Evolutionary conservation across 331 rosid genomes (phyloP).

Genomic region (Spiraea crenata): DNA sequence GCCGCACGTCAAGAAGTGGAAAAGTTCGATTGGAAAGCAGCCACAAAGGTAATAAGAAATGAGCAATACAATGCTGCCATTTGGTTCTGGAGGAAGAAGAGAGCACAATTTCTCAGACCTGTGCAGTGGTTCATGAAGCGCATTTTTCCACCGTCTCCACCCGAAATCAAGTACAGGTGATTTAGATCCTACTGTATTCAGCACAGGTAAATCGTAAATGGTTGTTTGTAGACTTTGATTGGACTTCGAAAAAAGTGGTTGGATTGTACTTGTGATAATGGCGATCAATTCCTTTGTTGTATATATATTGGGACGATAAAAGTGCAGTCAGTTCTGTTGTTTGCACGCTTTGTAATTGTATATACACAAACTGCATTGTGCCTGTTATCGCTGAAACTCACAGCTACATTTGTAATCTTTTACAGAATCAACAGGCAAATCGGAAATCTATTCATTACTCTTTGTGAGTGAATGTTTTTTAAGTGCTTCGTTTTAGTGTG

Average conservation of each 20-base stretch:
- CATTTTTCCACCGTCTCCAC: conserved; percentile 57
- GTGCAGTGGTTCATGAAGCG: conserved; percentile 71
- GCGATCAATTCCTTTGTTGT: conserved; percentile 32
- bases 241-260: conserved; percentile 31
- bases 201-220: conserved; percentile 7
- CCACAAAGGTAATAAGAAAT: conserved; percentile 69
- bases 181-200: background rate
- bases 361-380: background rate
- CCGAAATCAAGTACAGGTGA: conserved; percentile 56
- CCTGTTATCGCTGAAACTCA: background rate
- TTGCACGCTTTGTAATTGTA: background rate
- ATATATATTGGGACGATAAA: conserved; percentile 28
- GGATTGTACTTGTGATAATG: conserved; percentile 29
- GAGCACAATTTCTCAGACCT: conserved; percentile 68
- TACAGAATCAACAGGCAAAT: background rate
- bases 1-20: conserved; percentile 91
- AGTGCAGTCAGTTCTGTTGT: background rate
- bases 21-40: conserved; percentile 91
- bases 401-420: background rate
- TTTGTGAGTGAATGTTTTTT: background rate
- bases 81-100: conserved; percentile 97
- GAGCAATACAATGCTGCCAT: conserved; percentile 90
- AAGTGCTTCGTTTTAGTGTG: background rate
- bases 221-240: conserved; percentile 26
- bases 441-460: background rate